A percentile compares a stretch with the other conserved stretches of the same genome.
Evolutionary conservation across 805 yeast genomes (phyloP).

Genomic region (Lachancea sp.): DNA sequence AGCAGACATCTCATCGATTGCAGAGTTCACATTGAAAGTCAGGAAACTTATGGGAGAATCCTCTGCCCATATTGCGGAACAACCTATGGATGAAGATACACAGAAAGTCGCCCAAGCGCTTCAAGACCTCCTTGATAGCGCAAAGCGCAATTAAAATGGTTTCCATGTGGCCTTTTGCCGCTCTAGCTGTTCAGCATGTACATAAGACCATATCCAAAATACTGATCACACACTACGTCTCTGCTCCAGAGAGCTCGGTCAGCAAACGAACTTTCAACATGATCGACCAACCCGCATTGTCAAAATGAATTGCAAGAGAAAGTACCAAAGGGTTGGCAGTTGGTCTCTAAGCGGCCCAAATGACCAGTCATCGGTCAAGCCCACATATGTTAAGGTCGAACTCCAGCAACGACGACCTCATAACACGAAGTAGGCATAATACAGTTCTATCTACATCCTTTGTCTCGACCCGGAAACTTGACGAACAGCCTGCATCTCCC

Average conservation of each 20-base stretch:
- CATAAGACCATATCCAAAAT: neutral
- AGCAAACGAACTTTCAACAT: neutral
- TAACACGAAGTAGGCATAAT: slow-evolving; percentile 17
- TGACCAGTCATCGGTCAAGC: slow-evolving; percentile 8
- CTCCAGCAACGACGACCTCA: slow-evolving; percentile 8
- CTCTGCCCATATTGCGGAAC: slow-evolving; percentile 32
- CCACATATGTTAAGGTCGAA: slow-evolving; percentile 9
- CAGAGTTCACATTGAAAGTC: slow-evolving; percentile 68
- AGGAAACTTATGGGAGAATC: slow-evolving; percentile 65
- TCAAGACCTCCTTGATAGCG: slow-evolving; percentile 44
- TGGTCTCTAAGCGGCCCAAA: slow-evolving; percentile 2
- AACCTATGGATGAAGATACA: slow-evolving; percentile 56
- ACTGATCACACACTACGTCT: slow-evolving; percentile 4
- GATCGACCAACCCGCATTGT: too few relatives aligned
- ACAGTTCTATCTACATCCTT: slow-evolving; percentile 32
- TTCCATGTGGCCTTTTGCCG: neutral
- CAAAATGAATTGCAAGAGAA: too few relatives aligned
- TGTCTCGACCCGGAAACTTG: slow-evolving; percentile 26
- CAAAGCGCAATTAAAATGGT: slow-evolving; percentile 16
- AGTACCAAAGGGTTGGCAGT: slow-evolving; percentile 3
- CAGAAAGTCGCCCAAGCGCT: slow-evolving; percentile 49
- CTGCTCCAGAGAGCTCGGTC: neutral
- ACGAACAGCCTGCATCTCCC: slow-evolving; percentile 23
- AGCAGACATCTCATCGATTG: slow-evolving; percentile 58
- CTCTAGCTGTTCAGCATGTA: too few relatives aligned